Evolutionary conservation across 768 basidiomycete species (phyloP).

Genomic region (Kwoniella sp.): DNA sequence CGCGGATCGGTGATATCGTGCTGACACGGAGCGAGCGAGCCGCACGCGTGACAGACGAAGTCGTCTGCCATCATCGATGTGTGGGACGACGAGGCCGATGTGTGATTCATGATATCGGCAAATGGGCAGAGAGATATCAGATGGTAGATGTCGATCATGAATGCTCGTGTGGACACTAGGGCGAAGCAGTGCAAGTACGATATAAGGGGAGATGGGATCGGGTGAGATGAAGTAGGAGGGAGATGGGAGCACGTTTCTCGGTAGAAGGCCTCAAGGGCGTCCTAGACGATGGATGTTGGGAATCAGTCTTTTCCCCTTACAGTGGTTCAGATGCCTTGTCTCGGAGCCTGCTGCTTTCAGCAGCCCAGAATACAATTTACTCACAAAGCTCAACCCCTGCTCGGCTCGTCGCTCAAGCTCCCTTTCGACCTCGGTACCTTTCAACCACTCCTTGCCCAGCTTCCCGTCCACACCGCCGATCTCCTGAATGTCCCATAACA

Average conservation of each 20-base stretch:
- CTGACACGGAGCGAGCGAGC: conserved; percentile 35
- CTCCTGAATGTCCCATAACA: conserved; percentile 53
- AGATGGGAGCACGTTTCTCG: conserved; percentile 10
- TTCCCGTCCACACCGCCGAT: conserved; percentile 40
- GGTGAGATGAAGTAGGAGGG: conserved; percentile 14
- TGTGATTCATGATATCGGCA: conserved; percentile 64
- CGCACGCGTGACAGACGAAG: conserved; percentile 42
- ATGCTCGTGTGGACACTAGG: conserved; percentile 79
- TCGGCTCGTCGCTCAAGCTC: conserved; percentile 34
- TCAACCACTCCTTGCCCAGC: conserved; percentile 42
- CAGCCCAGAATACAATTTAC: too few species aligned
- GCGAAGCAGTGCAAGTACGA: conserved; percentile 60
- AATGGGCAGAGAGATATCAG: conserved; percentile 83
- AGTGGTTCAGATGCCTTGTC: background rate
- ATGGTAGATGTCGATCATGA: conserved; percentile 79
- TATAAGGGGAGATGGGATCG: conserved; percentile 12
- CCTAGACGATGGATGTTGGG: background rate
- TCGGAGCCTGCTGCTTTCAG: background rate
- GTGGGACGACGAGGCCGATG: conserved; percentile 18
- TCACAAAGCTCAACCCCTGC: conserved; percentile 35
- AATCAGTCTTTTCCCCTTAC: background rate
- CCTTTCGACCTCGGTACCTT: conserved; percentile 48
- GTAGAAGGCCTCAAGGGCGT: conserved; percentile 18
- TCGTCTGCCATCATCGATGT: conserved; percentile 42
- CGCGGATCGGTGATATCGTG: conserved; percentile 16